Percentiles rank a stretch among this genome's conserved stretches.
These are phyloP conservation scores for Cladophialophora exuberans DNA, from an alignment of 2,329 filamentous ascomycete genomes.

Conservation along the genomic window DNA sequence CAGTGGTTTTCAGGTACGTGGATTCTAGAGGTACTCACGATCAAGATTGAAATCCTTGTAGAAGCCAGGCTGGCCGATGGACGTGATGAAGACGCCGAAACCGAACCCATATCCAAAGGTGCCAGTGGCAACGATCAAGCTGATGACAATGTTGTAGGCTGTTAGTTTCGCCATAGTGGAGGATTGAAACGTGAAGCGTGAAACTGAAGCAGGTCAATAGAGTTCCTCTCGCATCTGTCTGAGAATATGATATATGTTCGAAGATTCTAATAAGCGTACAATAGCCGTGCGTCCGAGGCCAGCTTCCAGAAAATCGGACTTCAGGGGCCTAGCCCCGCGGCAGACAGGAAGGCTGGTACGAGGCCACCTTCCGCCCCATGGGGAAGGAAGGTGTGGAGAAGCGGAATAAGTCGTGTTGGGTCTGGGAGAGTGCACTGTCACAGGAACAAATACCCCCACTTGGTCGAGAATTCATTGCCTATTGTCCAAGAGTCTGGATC, in stretches of 20 bases:
- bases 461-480: slow-evolving; percentile 38
- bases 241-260: not conserved
- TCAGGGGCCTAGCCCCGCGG: too few species aligned
- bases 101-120: slow-evolving; percentile 51
- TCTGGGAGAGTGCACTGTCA: too few species aligned
- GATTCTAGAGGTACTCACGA: slow-evolving; percentile 6
- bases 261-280: not conserved
- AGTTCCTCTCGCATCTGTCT: too few species aligned
- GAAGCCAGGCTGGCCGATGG: slow-evolving; percentile 58
- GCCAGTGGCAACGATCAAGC: slow-evolving; percentile 12
- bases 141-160: slow-evolving; percentile 14
- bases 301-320: not conserved
- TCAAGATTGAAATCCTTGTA: slow-evolving; percentile 53
- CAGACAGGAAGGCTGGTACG: too few species aligned
- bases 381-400: not conserved
- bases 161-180: slow-evolving; percentile 21
- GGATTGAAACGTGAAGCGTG: not conserved
- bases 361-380: not conserved
- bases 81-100: slow-evolving; percentile 54
- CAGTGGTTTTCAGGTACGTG: not conserved
- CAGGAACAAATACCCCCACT: slow-evolving; percentile 43
- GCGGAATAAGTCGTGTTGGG: too few species aligned
- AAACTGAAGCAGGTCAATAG: not conserved
- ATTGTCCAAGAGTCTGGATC: slow-evolving; percentile 43
- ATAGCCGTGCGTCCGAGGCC: slow-evolving; percentile 14